Evolutionary conservation across 176 grass and related monocot species (phyloP).

Genomic region (Neostapfia colusana): DNA sequence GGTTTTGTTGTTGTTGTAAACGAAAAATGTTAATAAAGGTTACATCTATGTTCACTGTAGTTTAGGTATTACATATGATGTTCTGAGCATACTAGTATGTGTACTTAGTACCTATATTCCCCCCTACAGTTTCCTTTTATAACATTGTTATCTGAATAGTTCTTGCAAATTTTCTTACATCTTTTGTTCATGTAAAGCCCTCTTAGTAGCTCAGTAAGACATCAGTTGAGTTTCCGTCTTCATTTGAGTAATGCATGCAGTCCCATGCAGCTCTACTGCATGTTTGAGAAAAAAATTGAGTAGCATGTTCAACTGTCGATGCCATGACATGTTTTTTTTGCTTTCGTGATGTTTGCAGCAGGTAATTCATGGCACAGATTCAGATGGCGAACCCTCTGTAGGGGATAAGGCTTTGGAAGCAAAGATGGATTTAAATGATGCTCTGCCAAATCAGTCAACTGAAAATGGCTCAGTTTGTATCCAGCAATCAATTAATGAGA

Average conservation of each 20-base stretch:
- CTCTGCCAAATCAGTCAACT: slow-evolving; percentile 27
- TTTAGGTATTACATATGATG: background rate
- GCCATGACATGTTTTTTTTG: slow-evolving; percentile 25
- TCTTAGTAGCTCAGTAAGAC: slow-evolving; percentile 15
- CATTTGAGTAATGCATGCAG: background rate
- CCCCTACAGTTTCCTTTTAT: background rate
- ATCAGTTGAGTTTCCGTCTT: background rate
- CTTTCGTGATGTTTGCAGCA: slow-evolving; percentile 40
- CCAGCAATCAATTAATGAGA: slow-evolving; percentile 51
- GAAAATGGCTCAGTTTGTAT: slow-evolving; percentile 46
- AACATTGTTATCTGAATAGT: background rate
- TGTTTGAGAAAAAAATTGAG: background rate
- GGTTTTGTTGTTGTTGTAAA: no score
- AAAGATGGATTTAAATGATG: slow-evolving; percentile 53
- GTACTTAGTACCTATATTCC: background rate
- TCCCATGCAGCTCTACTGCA: background rate
- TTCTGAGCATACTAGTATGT: slow-evolving; percentile 7
- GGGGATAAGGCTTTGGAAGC: slow-evolving; percentile 45
- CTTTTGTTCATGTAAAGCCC: slow-evolving; percentile 11
- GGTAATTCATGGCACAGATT: slow-evolving; percentile 61
- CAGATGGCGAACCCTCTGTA: slow-evolving; percentile 55
- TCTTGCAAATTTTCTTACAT: background rate
- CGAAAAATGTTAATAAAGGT: background rate
- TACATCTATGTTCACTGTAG: background rate
- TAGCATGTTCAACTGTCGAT: slow-evolving; percentile 28